Evolutionary conservation across 192 early-diverging fungal species (phyloP), one percentile per base, ranked within the genome.

Genomic region (Linnemannia zychae): DNA sequence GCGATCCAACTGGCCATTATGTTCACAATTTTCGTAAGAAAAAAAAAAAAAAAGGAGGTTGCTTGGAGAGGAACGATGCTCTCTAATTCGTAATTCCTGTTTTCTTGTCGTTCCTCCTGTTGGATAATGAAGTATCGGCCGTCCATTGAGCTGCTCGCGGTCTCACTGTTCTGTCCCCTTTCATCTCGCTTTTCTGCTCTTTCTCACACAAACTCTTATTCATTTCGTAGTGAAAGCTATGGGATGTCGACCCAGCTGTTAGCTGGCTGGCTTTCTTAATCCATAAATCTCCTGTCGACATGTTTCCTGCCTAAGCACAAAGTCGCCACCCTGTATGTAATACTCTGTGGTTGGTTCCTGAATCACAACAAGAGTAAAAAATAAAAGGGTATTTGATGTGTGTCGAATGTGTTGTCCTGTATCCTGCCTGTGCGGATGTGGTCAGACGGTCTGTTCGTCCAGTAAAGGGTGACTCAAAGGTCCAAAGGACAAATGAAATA

Each of bases 21-120:
- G 40, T 6, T 63, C 57, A 63, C 15, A 13, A 28, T 31, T 63
- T 9, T 31, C 57, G 24, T 15, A 31, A 33, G 57, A 49, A 49
- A 49, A 49, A 17, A 63, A 63, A 44, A 72, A 37, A 40, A 52
- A 66, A 75, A 33, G 40, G 57, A 65, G 70, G n/a, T 48, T n/a
- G 28, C 0, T 37, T 18, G 49, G 28, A 49, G 57, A 71, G 47
- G 31, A 47, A 38, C 57, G 57, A 63, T 31, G 57, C 57, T 63
- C 57, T 63, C 57, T 63, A 52, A 36, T 40, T 36, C 50, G 50
- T 50, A 57, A 24, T 69, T 75, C 44, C 76, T 0, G 28, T 72
- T 47, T 16, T 0, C 52, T 28, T 9, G 11, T n/a, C 57, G 57
- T 63, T 28, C 28, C 9, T 31, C 57, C 28, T 28, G 57, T 31